Base-by-base conservation (phyloP, 2,329 filamentous ascomycete genomes). In the Aspergillus candidus region DNA sequence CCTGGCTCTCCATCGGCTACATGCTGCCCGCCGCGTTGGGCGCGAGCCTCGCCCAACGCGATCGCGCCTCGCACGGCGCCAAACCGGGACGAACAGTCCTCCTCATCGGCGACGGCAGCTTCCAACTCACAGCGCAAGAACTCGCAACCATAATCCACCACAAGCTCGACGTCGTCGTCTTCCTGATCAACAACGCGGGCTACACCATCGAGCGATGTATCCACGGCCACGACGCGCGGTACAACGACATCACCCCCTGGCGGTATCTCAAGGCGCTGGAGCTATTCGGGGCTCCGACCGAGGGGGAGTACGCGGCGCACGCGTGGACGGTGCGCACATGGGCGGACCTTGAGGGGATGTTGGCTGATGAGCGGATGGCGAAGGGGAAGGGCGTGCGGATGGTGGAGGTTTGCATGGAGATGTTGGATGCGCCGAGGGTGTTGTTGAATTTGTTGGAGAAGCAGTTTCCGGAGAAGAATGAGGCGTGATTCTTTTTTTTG, bases 61-160 rank as follows among this genome's bases (percentile, higher is more conserved):
- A 68, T 32, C 17, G 44, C 11, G 14, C 35, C 41, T n/a, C 49
- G 6, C 15, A 36, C 13, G 12, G 34, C 14, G 35, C 41, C 11
- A 49, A 57, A 13, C 49, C 44, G 10, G 49, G 53, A n/a, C 67
- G 76, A 42, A 77, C 78, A 0, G 70, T 82, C 8, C 62, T 83
- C 2, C 71, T 80, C 48, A 80, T 80, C 30, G 80, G 80, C 4
- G 80, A 83, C 41, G 82, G 81, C 3, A 81, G 78, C 49, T 74
- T 85, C 46, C 77, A 83, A 50, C 76, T 85, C 66, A 85, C 81
- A 0, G 79, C 74, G 0, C 82, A 86, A 57, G 81, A 84, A 50
- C 66, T 86, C 3, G 75, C 76, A 10, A 82, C 79, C 2, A 83
- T 84, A 53, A 78, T 85, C 52, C 68, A 68, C 12, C 68, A 76